Evolutionary conservation across 2,329 filamentous ascomycete species (phyloP), one percentile per base, ranked within the genome.

Genomic region (Paecilomyces sp.): DNA sequence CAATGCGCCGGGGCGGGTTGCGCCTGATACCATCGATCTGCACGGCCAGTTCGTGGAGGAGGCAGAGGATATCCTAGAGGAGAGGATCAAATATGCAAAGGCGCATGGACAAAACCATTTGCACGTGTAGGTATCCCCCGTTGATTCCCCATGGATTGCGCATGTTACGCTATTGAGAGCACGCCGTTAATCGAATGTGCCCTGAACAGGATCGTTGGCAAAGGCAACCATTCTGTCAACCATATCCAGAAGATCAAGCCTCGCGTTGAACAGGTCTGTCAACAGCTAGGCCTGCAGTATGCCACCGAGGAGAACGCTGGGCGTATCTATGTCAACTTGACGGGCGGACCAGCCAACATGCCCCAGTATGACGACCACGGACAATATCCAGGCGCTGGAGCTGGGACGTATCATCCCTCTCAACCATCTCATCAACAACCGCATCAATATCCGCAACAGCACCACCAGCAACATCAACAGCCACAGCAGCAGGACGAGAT

Each of bases 41-140:
- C 94, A 99, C 74, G 94, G 94, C 2, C 89, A 95, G 71, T 97
- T 89, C 69, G 92, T 96, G 61, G 91, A 96, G 73, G 94, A 97
- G 79, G 94, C 94, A 4, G 92, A 96, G 79, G 85, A 91, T 64
- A 94, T 97, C 60, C 80, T 97, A 24, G 90, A 93, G 77, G 82
- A 90, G 75, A 84, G 94, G 65, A 96, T 99, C 70, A 85, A 85
- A 65, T 87, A 90, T 66, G 92, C 92, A 60, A 85, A 86, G 71
- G 75, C 83, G 57, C 83, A 85, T 36, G 90, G 90, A 0, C 88
- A 96, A 78, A 85, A 80, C 22, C 91, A 96, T 77, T 79, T 99
- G 59, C 92, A 96, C 77, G 92, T 96, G 80, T 85, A 76, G 67
- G 81, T 71, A 56, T 18, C 52, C 30, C 12, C 18, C 28, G 22